Evolutionary conservation across 208 protist species (phyloP), one percentile per base, ranked within the genome.

Genomic region (Leptomonas seymouri): DNA sequence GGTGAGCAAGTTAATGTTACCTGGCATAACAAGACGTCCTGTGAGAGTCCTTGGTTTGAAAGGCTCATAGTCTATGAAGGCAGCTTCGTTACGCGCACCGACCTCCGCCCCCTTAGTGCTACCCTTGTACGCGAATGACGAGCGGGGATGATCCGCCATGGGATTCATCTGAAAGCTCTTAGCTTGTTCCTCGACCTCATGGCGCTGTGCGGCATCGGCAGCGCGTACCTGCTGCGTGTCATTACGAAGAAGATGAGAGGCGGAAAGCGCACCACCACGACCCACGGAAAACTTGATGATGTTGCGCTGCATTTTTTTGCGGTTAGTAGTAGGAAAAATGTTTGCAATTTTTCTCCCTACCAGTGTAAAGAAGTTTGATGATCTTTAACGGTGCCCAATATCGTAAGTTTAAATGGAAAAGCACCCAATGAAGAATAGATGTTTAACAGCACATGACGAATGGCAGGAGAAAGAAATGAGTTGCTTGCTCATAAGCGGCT

Each of bases 41-140:
- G 78, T 71, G 8, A 96, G 54, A 23, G 84, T 86, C 11, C 44
- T 50, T 11, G 87, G 87, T 18, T 57, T 78, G 65, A 92, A 86
- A 39, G 71, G 59, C 50, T 86, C 81, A 71, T 93, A 96, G 75
- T 93, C 90, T 81, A 96, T 93, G 71, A 85, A 93, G 9, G 87
- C 90, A 3, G 90, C 87, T 71, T 96, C 90, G 74, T 96, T 96
- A 65, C 90, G 85, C 20, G 90, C 87, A 42, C 90, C 90, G 14
- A 93, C 90, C 50, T 96, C 90, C 11, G 84, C 86, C 63, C 87
- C 90, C 71, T 96, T 93, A 12, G 82, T 61, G 57, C 85, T 91
- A 61, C 82, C 77, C 71, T 82, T 81, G 74, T 96, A 96, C 62
- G 84, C 71, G 48, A 89, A 85, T 6, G 72, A 63, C 14, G 87